Evolutionary conservation across 2,329 filamentous ascomycete species (phyloP).

Genomic region (Amauroascus verrucosus): DNA sequence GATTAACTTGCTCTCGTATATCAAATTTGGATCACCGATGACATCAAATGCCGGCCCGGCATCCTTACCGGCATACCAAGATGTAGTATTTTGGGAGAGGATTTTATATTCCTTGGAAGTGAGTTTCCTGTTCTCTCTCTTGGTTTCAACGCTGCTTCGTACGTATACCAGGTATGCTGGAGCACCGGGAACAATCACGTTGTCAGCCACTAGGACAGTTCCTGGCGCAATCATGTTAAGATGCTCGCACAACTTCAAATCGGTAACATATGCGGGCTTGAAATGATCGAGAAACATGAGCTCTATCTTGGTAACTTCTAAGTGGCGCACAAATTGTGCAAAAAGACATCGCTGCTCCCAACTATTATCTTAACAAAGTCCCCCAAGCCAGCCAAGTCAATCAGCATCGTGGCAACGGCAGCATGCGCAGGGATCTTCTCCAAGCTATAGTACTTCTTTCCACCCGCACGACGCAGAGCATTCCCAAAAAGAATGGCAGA

Average conservation of each 20-base stretch:
- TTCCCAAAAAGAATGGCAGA: conserved; percentile 66
- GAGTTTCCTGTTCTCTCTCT: conserved; percentile 38
- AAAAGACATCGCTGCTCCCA: conserved; percentile 56
- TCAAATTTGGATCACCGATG: conserved; percentile 51
- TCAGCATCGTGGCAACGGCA: conserved; percentile 56
- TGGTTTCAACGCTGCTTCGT: conserved; percentile 52
- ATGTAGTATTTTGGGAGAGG: conserved; percentile 18
- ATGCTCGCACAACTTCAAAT: conserved; percentile 67
- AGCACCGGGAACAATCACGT: conserved; percentile 37
- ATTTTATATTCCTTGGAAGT: conserved; percentile 17
- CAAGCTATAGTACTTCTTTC: conserved; percentile 57
- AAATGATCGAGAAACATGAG: conserved; percentile 72
- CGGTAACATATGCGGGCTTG: conserved; percentile 63
- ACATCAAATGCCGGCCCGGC: conserved; percentile 22
- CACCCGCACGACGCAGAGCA: conserved; percentile 53
- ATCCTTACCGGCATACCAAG: conserved; percentile 22
- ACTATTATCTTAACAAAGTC: conserved; percentile 61
- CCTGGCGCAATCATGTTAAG: conserved; percentile 54
- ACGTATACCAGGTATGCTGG: conserved; percentile 52
- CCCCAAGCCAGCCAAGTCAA: conserved; percentile 62
- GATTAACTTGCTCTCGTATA: conserved; percentile 55
- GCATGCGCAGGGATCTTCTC: conserved; percentile 67
- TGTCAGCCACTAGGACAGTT: conserved; percentile 35
- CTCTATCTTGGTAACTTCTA: conserved; percentile 51
- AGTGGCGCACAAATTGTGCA: conserved; percentile 48